A percentile compares a stretch with the other conserved stretches of the same genome.
Evolutionary conservation across 139 green algal genomes (phyloP).

Genomic region (Auxenochlorella pyrenoidosa): DNA sequence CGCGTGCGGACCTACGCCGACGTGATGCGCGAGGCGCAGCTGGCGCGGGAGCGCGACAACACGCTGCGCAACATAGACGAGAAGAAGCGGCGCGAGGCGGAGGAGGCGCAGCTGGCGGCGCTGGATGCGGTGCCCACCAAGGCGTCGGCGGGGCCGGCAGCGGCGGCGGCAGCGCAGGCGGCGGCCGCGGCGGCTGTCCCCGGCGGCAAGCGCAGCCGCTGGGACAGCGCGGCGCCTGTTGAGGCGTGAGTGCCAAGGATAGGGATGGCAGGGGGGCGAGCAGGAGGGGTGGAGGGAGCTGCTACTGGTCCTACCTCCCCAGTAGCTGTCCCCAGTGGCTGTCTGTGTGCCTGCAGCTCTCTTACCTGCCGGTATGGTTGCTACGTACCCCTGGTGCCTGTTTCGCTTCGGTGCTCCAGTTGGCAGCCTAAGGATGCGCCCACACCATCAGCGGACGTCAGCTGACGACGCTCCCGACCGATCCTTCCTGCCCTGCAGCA

Average conservation of each 20-base stretch:
- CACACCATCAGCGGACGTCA: no score
- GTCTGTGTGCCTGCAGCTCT: background rate
- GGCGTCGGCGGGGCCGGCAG: constrained; percentile 49
- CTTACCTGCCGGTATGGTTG: background rate
- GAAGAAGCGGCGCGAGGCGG: constrained; percentile 39
- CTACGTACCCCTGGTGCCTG: no score
- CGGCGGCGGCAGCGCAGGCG: constrained; percentile 40
- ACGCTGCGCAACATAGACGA: constrained; percentile 92
- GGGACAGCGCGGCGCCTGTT: constrained; percentile 71
- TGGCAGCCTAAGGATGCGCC: no score
- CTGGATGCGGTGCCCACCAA: constrained; percentile 58
- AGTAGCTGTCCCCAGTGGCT: no score
- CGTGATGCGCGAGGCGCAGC: constrained; percentile 84
- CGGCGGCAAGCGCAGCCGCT: constrained; percentile 76
- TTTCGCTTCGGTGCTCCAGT: no score
- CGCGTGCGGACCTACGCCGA: constrained; percentile 88
- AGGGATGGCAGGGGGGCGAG: background rate
- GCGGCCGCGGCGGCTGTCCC: constrained; percentile 57
- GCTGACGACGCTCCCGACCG: no score
- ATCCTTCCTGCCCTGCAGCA: constrained; percentile 54
- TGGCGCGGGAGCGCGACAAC: constrained; percentile 91
- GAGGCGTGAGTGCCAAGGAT: constrained; percentile 44
- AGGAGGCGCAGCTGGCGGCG: constrained; percentile 37
- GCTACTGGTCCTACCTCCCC: no score
- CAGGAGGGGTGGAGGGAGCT: background rate